These are phyloP conservation scores for Scolecobasidium constrictum DNA, from an alignment of 2,329 filamentous ascomycete species.

Conservation along the genomic window DNA sequence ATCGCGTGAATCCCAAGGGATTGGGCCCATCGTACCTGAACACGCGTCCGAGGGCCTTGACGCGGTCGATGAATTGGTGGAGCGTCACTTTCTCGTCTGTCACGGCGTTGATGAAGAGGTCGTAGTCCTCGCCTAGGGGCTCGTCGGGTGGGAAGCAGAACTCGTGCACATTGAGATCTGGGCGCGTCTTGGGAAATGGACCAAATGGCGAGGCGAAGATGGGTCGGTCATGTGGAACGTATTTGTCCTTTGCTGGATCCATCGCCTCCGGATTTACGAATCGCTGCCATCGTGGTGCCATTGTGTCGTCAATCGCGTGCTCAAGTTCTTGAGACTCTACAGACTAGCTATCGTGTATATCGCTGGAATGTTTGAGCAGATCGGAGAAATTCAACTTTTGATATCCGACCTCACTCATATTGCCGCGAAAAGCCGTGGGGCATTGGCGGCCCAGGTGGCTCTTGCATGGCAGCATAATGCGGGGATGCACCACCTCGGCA, in stretches of 20 bases:
- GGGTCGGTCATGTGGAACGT: conserved; percentile 13
- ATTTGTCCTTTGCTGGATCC: conserved; percentile 12
- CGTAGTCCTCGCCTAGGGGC: conserved; percentile 17
- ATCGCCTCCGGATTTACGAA: background rate
- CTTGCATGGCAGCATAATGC: background rate
- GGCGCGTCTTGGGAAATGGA: conserved; percentile 17
- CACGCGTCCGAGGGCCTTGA: conserved; percentile 19
- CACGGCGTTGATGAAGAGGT: conserved; percentile 19
- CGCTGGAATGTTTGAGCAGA: background rate
- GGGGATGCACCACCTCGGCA: background rate
- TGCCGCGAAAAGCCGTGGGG: background rate
- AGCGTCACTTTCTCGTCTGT: conserved; percentile 18
- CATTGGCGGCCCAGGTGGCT: background rate
- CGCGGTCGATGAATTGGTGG: conserved; percentile 18
- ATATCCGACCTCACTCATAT: no score
- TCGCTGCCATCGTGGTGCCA: background rate
- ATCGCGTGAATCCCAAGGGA: conserved; percentile 14
- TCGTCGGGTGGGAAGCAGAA: conserved; percentile 20
- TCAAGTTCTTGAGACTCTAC: background rate
- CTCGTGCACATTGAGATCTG: conserved; percentile 21
- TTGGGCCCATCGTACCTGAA: conserved; percentile 19
- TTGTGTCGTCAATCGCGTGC: background rate
- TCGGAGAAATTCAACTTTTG: no score
- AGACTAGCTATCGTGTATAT: background rate
- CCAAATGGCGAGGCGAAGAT: conserved; percentile 20